Base-by-base conservation (phyloP, 1,284 basidiomycete genomes). In the Rhizopogon hawkerae region DNA sequence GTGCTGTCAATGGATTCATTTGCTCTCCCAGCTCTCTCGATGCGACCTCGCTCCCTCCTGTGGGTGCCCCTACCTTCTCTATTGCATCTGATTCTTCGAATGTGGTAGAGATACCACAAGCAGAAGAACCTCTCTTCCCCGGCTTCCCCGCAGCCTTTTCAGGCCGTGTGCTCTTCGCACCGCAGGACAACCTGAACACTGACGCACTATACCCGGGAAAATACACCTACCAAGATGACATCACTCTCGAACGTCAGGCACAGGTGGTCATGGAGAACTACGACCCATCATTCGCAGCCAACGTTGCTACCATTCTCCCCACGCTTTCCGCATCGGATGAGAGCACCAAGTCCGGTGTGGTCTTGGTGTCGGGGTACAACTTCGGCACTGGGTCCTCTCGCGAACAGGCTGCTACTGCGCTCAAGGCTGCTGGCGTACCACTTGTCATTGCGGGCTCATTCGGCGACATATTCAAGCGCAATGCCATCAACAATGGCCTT, bases 191-290 rank as follows among this genome's bases (percentile, higher is more conserved):
- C 66, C 69, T 99, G 51, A 98, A 95, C 66, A 99, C 95, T 1
- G 95, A 99, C 63, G 96, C 91, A 4, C 92, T 99, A 64, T 99
- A 99, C 71, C 96, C 95, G 0, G 96, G 95, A 33, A 99, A 98
- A 69, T 99, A 99, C 70, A 99, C 96, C 0, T 98, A 99, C 69
- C 93, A 97, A 68, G 95, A 99, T 66, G 96, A 98, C 64, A 97
- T 99, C 62, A 98, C 95, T 0, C 90, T 94, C 33, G 85, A 85
- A 56, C 81, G 85, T 26, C 95, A 98, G 67, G 94, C 93, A 1
- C 81, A 96, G 61, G 89, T 98, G n/a, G 95, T 98, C 31, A 92
- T 92, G 89, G 95, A 99, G 74, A 98, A 98, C 74, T 98, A 99
- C 69, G 95, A 98, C 61, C 84, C 91, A 0, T 67, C 73, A 0